Conservation (phyloP, 768 basidiomycete species). For the Dendrothele bispora region DNA sequence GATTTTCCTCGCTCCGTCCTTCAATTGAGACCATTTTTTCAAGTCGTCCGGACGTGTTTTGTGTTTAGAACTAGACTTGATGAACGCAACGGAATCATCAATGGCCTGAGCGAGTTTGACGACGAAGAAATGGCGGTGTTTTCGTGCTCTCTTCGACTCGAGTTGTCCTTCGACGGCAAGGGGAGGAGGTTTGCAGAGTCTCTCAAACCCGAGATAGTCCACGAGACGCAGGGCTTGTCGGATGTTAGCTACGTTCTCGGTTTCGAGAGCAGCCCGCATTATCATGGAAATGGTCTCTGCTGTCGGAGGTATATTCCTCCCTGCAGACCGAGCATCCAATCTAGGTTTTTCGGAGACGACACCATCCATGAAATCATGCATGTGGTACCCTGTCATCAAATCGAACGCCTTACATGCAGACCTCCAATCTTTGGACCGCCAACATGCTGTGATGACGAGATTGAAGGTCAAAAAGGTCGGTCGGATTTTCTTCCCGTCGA, state of each 20-base stretch:
- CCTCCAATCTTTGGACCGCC: slow-evolving; percentile 63
- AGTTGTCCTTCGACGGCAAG: slow-evolving; percentile 14
- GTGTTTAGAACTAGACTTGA: slow-evolving; percentile 17
- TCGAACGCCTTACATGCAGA: slow-evolving; percentile 58
- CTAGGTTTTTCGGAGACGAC: slow-evolving; percentile 34
- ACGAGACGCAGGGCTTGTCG: slow-evolving; percentile 65
- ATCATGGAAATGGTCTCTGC: slow-evolving; percentile 57
- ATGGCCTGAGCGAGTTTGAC: slow-evolving; percentile 50
- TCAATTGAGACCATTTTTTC: slow-evolving; percentile 13
- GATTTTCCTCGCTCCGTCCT: slow-evolving; percentile 11
- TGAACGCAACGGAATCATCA: slow-evolving; percentile 36
- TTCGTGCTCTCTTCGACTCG: slow-evolving; percentile 34
- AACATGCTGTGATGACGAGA: slow-evolving; percentile 63
- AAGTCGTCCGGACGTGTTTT: slow-evolving; percentile 11
- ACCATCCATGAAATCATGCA: slow-evolving; percentile 54
- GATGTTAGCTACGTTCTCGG: slow-evolving; percentile 47
- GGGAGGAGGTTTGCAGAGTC: slow-evolving; percentile 26
- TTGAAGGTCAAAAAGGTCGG: slow-evolving; percentile 56
- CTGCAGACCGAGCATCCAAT: slow-evolving; percentile 40
- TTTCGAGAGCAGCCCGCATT: slow-evolving; percentile 56
- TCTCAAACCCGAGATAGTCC: slow-evolving; percentile 41
- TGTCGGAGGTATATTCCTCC: slow-evolving; percentile 46
- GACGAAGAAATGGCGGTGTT: slow-evolving; percentile 37
- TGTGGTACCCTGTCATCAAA: slow-evolving; percentile 69
- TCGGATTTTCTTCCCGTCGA: slow-evolving; percentile 41